Percentiles rank a stretch among this genome's conserved stretches.
Evolutionary conservation across 2,329 filamentous ascomycete species (phyloP).

Genomic region (Trichoderma arundinaceum): DNA sequence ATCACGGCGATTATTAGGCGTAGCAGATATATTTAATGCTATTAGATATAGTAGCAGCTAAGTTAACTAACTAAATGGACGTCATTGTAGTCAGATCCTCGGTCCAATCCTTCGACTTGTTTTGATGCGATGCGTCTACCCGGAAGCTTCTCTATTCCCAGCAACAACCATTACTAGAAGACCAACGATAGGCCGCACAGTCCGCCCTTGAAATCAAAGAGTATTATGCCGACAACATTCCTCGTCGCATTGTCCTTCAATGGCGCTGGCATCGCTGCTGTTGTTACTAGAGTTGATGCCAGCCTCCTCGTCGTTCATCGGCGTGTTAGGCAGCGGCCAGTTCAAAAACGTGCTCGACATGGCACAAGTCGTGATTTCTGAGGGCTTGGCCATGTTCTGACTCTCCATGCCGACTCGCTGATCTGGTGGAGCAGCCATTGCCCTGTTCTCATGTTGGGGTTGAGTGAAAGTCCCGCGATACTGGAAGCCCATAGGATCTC

Average conservation of each 20-base stretch:
- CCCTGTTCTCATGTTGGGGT: neutral
- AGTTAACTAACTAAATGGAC: no score
- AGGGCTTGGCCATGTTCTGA: neutral
- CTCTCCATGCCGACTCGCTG: neutral
- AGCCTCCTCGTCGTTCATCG: neutral
- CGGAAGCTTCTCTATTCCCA: neutral
- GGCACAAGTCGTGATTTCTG: neutral
- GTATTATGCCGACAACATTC: neutral
- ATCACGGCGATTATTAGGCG: no score
- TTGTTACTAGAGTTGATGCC: neutral
- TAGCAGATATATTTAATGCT: no score
- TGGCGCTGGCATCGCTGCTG: neutral
- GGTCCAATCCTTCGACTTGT: no score
- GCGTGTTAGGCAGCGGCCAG: conserved; percentile 11
- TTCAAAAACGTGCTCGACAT: conserved; percentile 17
- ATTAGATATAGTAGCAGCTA: no score
- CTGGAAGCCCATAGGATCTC: neutral
- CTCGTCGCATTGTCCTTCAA: neutral
- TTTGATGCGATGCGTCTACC: no score
- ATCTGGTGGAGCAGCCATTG: neutral
- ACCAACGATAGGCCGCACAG: neutral
- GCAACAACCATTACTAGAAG: neutral
- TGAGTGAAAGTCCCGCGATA: neutral
- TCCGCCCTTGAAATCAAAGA: neutral
- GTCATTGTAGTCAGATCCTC: no score